A percentile compares a stretch with the other conserved stretches of the same genome.
Conservation (phyloP, 2,329 filamentous ascomycete species). For the Beauveria sp. region DNA sequence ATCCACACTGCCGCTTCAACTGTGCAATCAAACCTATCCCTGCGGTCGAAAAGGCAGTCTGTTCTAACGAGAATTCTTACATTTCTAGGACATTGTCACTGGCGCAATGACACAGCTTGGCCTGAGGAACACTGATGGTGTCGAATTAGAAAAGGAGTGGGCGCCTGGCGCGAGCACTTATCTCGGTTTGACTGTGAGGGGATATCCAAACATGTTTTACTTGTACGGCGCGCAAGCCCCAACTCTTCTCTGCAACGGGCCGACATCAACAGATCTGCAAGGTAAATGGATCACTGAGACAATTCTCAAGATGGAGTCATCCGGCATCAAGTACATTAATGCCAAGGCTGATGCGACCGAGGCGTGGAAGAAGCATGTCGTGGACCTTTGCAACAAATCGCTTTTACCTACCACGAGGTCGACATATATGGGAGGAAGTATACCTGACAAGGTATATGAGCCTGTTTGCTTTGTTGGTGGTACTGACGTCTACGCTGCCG, state of each 20-base stretch:
- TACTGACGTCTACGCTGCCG: neutral
- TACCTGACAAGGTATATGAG: slow-evolving; percentile 2
- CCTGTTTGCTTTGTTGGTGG: neutral
- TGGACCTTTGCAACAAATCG: neutral
- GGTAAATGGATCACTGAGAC: slow-evolving; percentile 6
- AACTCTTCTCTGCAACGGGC: slow-evolving; percentile 13
- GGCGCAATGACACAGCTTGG: slow-evolving; percentile 22
- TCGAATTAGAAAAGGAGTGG: slow-evolving; percentile 15
- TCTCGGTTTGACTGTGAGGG: slow-evolving; percentile 16
- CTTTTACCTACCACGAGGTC: neutral
- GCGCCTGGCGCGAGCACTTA: slow-evolving; percentile 22
- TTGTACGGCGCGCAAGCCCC: slow-evolving; percentile 15
- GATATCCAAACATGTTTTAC: slow-evolving; percentile 16
- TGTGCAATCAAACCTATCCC: neutral
- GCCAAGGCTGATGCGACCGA: neutral
- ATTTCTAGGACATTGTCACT: slow-evolving; percentile 6
- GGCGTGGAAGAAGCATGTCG: neutral
- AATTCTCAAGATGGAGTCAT: neutral
- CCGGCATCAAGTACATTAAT: neutral
- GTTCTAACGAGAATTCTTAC: neutral
- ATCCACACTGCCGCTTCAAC: too few relatives aligned
- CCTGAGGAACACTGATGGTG: slow-evolving; percentile 22
- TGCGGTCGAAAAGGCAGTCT: neutral
- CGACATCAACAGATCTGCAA: slow-evolving; percentile 13
- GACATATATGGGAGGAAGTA: slow-evolving; percentile 9